phyloP scores from a whole-genome alignment of 1,284 basidiomycete species.

The Tilletiopsis washingtonensis region DNA sequence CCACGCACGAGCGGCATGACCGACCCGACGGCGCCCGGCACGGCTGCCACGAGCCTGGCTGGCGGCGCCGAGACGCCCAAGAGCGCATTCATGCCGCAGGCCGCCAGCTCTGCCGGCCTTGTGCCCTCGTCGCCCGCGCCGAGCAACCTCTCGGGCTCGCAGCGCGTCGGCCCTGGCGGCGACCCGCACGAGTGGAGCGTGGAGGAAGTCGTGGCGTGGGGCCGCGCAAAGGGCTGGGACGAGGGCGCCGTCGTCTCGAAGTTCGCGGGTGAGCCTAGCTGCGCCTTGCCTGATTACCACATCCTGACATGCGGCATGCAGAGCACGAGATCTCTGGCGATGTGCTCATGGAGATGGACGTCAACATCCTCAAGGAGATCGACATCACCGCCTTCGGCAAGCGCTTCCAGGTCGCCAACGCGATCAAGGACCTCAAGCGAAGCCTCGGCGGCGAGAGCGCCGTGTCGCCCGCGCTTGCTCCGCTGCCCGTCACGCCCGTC shows the following conservation, averaged over 20 bases:
- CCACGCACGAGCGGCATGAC: neutral
- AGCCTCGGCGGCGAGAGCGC: constrained; percentile 10
- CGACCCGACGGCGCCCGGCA: constrained; percentile 7
- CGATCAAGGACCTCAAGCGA: constrained; percentile 72
- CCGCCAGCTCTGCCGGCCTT: neutral
- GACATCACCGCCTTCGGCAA: constrained; percentile 91
- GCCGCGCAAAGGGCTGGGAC: constrained; percentile 75
- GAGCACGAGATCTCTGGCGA: constrained; percentile 94
- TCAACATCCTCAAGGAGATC: constrained; percentile 87
- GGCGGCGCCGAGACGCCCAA: constrained; percentile 28
- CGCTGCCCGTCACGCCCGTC: no score
- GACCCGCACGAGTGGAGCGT: constrained; percentile 72
- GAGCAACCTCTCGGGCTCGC: neutral
- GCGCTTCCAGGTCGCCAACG: constrained; percentile 83
- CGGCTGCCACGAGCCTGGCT: constrained; percentile 33
- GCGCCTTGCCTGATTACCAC: neutral
- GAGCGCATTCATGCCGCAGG: no score
- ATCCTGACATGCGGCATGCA: neutral
- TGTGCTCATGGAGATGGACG: constrained; percentile 86
- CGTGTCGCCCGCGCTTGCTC: neutral
- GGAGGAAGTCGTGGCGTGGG: constrained; percentile 84
- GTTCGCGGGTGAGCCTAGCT: constrained; percentile 53
- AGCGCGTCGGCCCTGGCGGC: constrained; percentile 7
- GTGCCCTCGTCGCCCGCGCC: constrained; percentile 3
- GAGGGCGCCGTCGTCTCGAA: constrained; percentile 65